These are phyloP conservation scores for Chlorella vulgaris DNA, from an alignment of 139 green algal genomes.

Conservation along the genomic window DNA sequence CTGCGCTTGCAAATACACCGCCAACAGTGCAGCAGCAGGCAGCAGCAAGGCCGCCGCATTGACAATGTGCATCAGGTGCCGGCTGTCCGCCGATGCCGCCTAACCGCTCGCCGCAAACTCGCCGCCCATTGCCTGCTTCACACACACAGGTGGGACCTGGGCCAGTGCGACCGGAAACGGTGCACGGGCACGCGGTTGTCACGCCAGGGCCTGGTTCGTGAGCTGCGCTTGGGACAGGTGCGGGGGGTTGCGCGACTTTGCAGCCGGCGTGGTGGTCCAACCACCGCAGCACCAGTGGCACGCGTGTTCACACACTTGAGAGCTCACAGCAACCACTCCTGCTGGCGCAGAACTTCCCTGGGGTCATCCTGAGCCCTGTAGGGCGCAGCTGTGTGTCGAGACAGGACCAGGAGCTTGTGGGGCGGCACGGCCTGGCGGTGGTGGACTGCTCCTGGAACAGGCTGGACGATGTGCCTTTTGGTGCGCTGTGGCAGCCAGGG, in stretches of 20 bases:
- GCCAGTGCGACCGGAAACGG: constrained; percentile 89
- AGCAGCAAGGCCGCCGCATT: too few relatives aligned
- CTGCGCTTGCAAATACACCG: too few relatives aligned
- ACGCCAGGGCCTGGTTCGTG: constrained; percentile 66
- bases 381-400: constrained; percentile 72
- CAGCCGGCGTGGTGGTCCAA: not conserved
- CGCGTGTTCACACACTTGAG: too few relatives aligned
- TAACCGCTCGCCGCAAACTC: not conserved
- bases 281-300: not conserved
- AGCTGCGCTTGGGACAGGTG: constrained; percentile 79
- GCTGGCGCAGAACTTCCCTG: constrained; percentile 65
- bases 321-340: too few relatives aligned
- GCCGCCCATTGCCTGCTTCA: not conserved
- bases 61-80: too few relatives aligned
- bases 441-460: constrained; percentile 98
- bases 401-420: constrained; percentile 84
- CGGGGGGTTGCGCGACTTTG: not conserved
- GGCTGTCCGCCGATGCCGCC: too few relatives aligned
- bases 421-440: constrained; percentile 86
- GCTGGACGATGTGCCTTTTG: constrained; percentile 91
- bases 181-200: constrained; percentile 78
- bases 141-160: constrained; percentile 61
- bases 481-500: not conserved
- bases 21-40: not conserved
- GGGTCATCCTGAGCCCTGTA: constrained; percentile 82